Evolutionary conservation across 2,329 filamentous ascomycete genomes (phyloP), one percentile per base, ranked within the genome.

Genomic region (Tolypocladium tropicale): DNA sequence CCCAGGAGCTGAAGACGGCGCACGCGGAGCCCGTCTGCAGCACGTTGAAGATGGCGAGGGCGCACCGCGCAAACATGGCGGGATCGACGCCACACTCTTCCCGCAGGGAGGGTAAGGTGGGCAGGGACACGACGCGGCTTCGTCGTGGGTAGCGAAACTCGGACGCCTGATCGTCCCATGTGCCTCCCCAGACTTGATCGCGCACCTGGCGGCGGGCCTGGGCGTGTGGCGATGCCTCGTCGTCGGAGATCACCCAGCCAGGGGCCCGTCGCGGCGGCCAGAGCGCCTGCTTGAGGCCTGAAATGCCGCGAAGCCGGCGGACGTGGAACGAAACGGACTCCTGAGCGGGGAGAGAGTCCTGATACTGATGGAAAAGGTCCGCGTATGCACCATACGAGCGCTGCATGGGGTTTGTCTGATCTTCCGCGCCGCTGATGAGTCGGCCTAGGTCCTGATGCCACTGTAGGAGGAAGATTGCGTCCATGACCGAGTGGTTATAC

Each of bases 401-500:
- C 14, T 64, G 52, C 5, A 55, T 51, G 2, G 67, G 62, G 2
- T 64, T 55, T 0, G 57, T n/a, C 1, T 57, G 30, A 5, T 62
- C 33, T 2, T 39, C 55, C 4, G 54, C 25, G 39, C 67, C 56
- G 34, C 59, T 53, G 6, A 73, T 64, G 36, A 67, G 62, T 4
- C 60, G 63, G 54, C 70, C 67, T 2, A 73, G 61, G 49, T 73
- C 68, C 41, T 65, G 63, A 36, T 70, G 64, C 63, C 65, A 70
- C 4, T 68, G 61, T 14, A 67, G 60, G 9, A 73, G 59, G 1
- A 65, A 68, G 49, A 72, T 48, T 16, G 67, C 70, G 57, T 73
- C 71, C 30, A 71, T 63, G 39, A 68, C 59, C 46, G 68, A 70
- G 57, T 73, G 71, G 55, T 66, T 72, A 53, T 69, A 70, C 0